phyloP scores from a whole-genome alignment of 352 stramenopile species.

The Pythium plurisporium region DNA sequence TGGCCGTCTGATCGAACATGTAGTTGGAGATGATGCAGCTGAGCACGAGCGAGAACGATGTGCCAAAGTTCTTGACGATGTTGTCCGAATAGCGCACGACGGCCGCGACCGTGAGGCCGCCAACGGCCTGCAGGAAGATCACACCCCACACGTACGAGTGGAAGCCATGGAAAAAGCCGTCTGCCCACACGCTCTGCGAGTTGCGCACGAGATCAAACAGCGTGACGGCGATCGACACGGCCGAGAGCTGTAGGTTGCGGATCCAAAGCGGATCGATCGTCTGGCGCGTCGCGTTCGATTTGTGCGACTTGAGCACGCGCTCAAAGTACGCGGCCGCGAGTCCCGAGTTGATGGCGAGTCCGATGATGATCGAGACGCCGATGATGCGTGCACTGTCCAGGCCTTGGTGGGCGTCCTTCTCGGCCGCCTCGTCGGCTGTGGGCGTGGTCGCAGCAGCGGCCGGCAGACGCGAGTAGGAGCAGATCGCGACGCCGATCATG shows the following conservation, averaged over 20 bases:
- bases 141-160: slow-evolving; percentile 67
- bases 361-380: slow-evolving; percentile 73
- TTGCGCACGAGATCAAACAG: slow-evolving; percentile 71
- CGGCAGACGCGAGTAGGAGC: slow-evolving; percentile 74
- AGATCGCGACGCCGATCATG: slow-evolving; percentile 83
- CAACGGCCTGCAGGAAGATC: slow-evolving; percentile 79
- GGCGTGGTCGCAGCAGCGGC: slow-evolving; percentile 2
- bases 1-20: slow-evolving; percentile 74
- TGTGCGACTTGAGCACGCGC: slow-evolving; percentile 86
- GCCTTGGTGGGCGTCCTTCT: slow-evolving; percentile 16
- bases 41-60: slow-evolving; percentile 83
- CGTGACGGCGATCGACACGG: slow-evolving; percentile 74
- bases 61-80: slow-evolving; percentile 89
- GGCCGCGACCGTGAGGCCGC: slow-evolving; percentile 77
- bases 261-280: slow-evolving; percentile 84
- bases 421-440: too few species aligned
- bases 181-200: slow-evolving; percentile 42
- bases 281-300: slow-evolving; percentile 60
- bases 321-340: slow-evolving; percentile 85
- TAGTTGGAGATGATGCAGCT: slow-evolving; percentile 89
- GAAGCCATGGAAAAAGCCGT: slow-evolving; percentile 83
- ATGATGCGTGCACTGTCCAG: slow-evolving; percentile 61
- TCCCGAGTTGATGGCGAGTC: slow-evolving; percentile 81
- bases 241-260: slow-evolving; percentile 81
- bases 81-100: slow-evolving; percentile 89